Base-by-base conservation (phyloP, 2,329 filamentous ascomycete species). In the Epichloe sylvatica region DNA sequence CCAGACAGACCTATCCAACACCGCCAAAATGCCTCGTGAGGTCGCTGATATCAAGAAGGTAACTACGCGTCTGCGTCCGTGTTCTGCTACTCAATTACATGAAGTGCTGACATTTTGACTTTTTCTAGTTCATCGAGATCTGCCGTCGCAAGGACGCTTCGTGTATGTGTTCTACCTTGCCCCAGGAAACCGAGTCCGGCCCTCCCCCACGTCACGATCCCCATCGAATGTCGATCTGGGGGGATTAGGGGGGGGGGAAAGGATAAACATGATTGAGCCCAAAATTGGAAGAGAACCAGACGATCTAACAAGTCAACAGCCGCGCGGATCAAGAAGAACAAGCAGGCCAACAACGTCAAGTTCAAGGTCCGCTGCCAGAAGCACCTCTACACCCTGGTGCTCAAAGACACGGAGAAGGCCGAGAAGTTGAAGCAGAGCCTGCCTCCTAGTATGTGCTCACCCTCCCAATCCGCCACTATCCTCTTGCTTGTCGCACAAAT, bases 371-470 rank as follows among this genome's bases (percentile, higher is more conserved):
- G 92, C 74, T 97, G 92, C 85, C 80, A 87, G 71, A 82, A 83
- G 68, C 83, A 92, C 80, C 80, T 98, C 63, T 98, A 98, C 86
- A 96, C 92, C 63, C 84, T 98, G 64, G 86, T 94, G 70, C 84
- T 98, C 67, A 96, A 95, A 83, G 92, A 98, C 77, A 81, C 82
- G 68, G 92, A 96, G 71, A 97, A 97, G 87, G 94, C 91, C 74
- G 92, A 97, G 79, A 98, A 98, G 86, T 84, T 98, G 63, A 97
- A 96, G 89, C 91, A 97, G 82, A 89, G 83, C 71, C 80, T 98
- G 59, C 94, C 92, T 67, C 94, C 92, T 65, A 86, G 92, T 98
- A 90, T 66, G 88, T 76, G 53, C 43, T 49, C 42, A 35, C 37
- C 35, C 23, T 41, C 2, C 44, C 34, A 37, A 47, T 51, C 47